Percentiles rank a stretch among this genome's conserved stretches.
Conservation (phyloP, 129 eudicot genomes). For the Pulicaria dysenterica region DNA sequence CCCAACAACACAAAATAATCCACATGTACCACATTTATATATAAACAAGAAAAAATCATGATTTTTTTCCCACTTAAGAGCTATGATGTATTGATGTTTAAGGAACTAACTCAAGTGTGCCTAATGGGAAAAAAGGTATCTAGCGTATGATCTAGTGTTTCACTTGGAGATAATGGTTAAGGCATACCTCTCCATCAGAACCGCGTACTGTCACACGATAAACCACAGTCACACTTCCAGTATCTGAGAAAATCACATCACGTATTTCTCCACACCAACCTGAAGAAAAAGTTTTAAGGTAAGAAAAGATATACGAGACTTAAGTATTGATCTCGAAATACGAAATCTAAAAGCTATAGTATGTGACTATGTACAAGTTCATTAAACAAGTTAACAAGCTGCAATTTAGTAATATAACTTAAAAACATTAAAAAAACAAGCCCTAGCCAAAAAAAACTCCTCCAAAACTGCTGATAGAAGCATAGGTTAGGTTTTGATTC, state of each 20-base stretch:
- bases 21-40: background rate
- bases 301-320: conserved; percentile 2
- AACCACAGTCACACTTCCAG: conserved; percentile 91
- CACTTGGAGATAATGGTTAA: conserved; percentile 18
- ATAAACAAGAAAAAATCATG: background rate
- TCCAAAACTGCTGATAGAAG: background rate
- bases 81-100: too few species aligned
- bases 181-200: conserved; percentile 91
- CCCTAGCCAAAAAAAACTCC: background rate
- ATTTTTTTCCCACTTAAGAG: too few species aligned
- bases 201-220: conserved; percentile 93
- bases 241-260: conserved; percentile 85
- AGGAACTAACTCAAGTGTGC: background rate
- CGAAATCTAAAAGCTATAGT: conserved; percentile 12
- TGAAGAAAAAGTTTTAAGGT: conserved; percentile 25
- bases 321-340: conserved; percentile 1
- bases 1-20: background rate
- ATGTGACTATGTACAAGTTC: background rate
- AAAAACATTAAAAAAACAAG: background rate
- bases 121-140: background rate
- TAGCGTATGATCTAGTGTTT: background rate
- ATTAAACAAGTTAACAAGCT: conserved; percentile 9
- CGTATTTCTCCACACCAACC: conserved; percentile 99
- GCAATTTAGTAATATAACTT: background rate
- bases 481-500: conserved; percentile 7